phyloP scores from a whole-genome alignment of 1,139 yeast genomes.

The Blastobotrys buckinghamii region DNA sequence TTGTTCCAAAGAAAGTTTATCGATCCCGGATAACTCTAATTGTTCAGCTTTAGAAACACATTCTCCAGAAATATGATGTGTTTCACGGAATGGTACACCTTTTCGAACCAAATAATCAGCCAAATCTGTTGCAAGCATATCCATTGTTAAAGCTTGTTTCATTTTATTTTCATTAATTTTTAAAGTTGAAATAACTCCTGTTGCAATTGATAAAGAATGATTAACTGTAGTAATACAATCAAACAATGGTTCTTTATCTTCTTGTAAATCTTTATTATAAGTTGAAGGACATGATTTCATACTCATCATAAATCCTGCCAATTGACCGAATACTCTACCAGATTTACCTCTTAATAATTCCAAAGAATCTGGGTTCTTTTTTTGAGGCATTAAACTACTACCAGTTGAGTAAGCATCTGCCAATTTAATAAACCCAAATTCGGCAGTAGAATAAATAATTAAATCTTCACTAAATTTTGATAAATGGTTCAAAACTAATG shows the following conservation, averaged over 20 bases:
- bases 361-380: slow-evolving; percentile 94
- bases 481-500: slow-evolving; percentile 89
- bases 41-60: slow-evolving; percentile 91
- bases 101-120: slow-evolving; percentile 96
- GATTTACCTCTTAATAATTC: slow-evolving; percentile 94
- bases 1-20: slow-evolving; percentile 65
- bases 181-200: slow-evolving; percentile 91
- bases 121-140: slow-evolving; percentile 96
- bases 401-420: slow-evolving; percentile 99
- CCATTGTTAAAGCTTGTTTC: slow-evolving; percentile 91
- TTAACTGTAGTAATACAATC: slow-evolving; percentile 87
- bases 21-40: slow-evolving; percentile 69
- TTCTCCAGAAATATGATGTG: slow-evolving; percentile 97
- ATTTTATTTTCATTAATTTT: slow-evolving; percentile 64
- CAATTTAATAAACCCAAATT: slow-evolving; percentile 85
- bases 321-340: slow-evolving; percentile 93
- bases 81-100: slow-evolving; percentile 98
- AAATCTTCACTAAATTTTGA: slow-evolving; percentile 92
- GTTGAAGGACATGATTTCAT: slow-evolving; percentile 94
- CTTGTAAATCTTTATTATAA: slow-evolving; percentile 97
- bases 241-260: slow-evolving; percentile 95
- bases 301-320: slow-evolving; percentile 94
- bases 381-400: slow-evolving; percentile 97
- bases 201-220: slow-evolving; percentile 88
- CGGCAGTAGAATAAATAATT: slow-evolving; percentile 94